Evolutionary conservation across 1,139 yeast species (phyloP).

Genomic region (Saccharomyces uvarum): DNA sequence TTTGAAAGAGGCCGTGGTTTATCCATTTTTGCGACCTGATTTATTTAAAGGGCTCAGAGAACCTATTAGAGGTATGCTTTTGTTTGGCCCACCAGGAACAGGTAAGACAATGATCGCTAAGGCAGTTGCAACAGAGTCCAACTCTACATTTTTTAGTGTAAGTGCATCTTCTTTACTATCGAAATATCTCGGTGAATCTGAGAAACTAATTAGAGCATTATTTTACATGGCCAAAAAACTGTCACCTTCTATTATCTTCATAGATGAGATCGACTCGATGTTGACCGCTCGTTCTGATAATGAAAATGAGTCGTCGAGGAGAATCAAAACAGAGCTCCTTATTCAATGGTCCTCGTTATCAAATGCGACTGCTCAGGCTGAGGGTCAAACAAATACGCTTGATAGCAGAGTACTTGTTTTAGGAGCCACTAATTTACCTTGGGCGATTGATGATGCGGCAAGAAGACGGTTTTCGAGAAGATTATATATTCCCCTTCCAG

Average conservation of each 20-base stretch:
- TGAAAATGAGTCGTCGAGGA: conserved; percentile 42
- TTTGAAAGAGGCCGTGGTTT: conserved; percentile 57
- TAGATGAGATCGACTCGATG: conserved; percentile 60
- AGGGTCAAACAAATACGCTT: conserved; percentile 9
- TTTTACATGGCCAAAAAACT: conserved; percentile 49
- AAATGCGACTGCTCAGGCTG: conserved; percentile 43
- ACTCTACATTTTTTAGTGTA: conserved; percentile 56
- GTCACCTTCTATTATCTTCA: conserved; percentile 39
- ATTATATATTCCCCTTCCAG: conserved; percentile 60
- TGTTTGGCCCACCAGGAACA: conserved; percentile 54
- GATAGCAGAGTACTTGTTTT: conserved; percentile 46
- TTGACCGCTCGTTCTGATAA: conserved; percentile 47
- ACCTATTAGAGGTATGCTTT: conserved; percentile 56
- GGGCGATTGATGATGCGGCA: conserved; percentile 66
- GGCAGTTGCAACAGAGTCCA: conserved; percentile 61
- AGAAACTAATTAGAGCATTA: conserved; percentile 52
- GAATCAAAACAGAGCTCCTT: conserved; percentile 56
- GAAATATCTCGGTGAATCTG: conserved; percentile 57
- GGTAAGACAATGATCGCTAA: conserved; percentile 53
- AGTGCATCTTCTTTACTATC: conserved; percentile 56
- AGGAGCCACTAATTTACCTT: conserved; percentile 60
- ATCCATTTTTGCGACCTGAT: conserved; percentile 59
- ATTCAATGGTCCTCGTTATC: conserved; percentile 61
- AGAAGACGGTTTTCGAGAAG: conserved; percentile 55
- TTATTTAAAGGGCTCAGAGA: conserved; percentile 54